Percentiles rank a stretch among this genome's conserved stretches.
These are phyloP conservation scores for Leishmania major DNA, from an alignment of 208 protist genomes.

Conservation along the genomic window DNA sequence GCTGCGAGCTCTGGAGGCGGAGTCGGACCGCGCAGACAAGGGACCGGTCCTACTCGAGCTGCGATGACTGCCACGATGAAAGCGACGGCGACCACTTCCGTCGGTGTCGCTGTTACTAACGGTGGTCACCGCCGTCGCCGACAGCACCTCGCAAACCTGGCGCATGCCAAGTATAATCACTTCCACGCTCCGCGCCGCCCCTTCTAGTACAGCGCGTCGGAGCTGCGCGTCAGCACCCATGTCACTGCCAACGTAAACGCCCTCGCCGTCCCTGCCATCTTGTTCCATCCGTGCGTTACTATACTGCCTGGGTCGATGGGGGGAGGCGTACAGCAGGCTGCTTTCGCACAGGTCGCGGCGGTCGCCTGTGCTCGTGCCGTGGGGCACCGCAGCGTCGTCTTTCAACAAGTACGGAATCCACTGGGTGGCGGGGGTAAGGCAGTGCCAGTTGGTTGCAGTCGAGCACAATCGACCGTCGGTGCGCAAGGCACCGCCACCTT, in stretches of 20 bases:
- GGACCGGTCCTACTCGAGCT: background rate
- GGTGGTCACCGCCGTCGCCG: background rate
- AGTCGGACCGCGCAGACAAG: background rate
- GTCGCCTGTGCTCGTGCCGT: background rate
- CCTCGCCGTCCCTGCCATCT: background rate
- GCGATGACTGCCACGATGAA: background rate
- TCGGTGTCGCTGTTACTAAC: too few species aligned
- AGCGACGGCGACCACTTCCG: background rate
- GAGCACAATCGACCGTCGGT: background rate
- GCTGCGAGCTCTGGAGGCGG: background rate
- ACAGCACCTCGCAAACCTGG: slow-evolving; percentile 14
- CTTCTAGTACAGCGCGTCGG: slow-evolving; percentile 20
- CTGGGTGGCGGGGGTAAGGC: background rate
- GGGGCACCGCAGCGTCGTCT: background rate
- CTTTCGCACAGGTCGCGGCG: background rate
- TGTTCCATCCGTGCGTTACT: background rate
- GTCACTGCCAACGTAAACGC: background rate
- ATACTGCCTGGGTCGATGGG: background rate
- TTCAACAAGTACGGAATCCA: slow-evolving; percentile 3
- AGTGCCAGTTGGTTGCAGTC: background rate
- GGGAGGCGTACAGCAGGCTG: background rate
- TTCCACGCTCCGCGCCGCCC: slow-evolving; percentile 21
- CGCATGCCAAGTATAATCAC: slow-evolving; percentile 30
- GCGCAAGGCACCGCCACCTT: background rate
- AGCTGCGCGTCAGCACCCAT: slow-evolving; percentile 1